phyloP scores from a whole-genome alignment of 1,139 yeast genomes.

The Pichia sp. region DNA sequence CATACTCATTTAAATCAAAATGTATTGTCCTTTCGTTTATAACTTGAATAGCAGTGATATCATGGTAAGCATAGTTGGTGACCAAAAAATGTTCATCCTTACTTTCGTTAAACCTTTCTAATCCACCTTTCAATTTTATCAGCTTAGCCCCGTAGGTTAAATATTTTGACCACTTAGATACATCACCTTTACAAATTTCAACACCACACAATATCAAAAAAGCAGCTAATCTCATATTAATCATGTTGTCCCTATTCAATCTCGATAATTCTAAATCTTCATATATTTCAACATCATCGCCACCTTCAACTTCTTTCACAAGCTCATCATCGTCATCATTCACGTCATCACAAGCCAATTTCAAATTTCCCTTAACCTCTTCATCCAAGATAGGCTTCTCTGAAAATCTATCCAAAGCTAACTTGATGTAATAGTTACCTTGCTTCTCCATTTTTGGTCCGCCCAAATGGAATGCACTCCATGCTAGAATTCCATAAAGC shows the following conservation, averaged over 20 bases:
- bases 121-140: constrained; percentile 55
- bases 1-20: constrained; percentile 55
- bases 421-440: constrained; percentile 44
- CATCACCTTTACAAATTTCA: constrained; percentile 74
- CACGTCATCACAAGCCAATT: constrained; percentile 18
- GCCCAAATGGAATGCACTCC: constrained; percentile 70
- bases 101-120: constrained; percentile 43
- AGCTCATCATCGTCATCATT: constrained; percentile 25
- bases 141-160: constrained; percentile 59
- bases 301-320: constrained; percentile 16
- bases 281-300: constrained; percentile 10
- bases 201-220: constrained; percentile 65
- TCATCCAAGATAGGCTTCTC: constrained; percentile 27
- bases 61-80: constrained; percentile 81
- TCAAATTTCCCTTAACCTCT: constrained; percentile 19
- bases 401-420: constrained; percentile 45
- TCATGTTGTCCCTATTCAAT: constrained; percentile 26
- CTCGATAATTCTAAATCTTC: constrained; percentile 12
- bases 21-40: constrained; percentile 52
- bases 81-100: constrained; percentile 66
- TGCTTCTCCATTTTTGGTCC: constrained; percentile 32
- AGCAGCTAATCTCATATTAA: constrained; percentile 54
- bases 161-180: constrained; percentile 61
- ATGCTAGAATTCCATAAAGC: constrained; percentile 64
- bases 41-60: constrained; percentile 59